phyloP scores from a whole-genome alignment of 306 rosid species.

The Lathyrus oleraceus region DNA sequence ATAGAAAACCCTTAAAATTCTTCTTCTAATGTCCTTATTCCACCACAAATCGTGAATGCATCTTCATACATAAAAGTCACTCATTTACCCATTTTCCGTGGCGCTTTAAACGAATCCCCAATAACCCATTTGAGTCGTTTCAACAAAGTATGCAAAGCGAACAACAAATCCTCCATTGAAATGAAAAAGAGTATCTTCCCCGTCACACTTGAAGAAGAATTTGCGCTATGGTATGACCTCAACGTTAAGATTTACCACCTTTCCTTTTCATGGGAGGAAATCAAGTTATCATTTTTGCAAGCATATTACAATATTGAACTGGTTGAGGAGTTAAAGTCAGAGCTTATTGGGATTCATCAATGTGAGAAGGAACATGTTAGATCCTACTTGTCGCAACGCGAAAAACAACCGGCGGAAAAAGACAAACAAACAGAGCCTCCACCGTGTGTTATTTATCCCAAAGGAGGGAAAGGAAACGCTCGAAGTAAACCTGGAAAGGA shows the following conservation, averaged over 20 bases:
- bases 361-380: slow-evolving; percentile 51
- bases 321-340: slow-evolving; percentile 43
- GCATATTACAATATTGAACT: slow-evolving; percentile 34
- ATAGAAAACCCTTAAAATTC: slow-evolving; percentile 26
- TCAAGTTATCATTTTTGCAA: slow-evolving; percentile 53
- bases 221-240: slow-evolving; percentile 68
- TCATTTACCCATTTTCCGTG: slow-evolving; percentile 57
- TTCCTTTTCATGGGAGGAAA: slow-evolving; percentile 59
- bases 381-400: slow-evolving; percentile 57
- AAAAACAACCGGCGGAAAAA: too few species aligned
- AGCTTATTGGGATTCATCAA: slow-evolving; percentile 53
- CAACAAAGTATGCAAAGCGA: slow-evolving; percentile 71
- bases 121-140: too few species aligned
- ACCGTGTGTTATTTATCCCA: too few species aligned
- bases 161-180: slow-evolving; percentile 49
- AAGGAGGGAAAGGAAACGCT: too few species aligned
- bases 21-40: slow-evolving; percentile 9
- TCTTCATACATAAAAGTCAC: slow-evolving; percentile 53
- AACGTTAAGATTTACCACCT: slow-evolving; percentile 63
- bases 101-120: slow-evolving; percentile 52
- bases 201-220: slow-evolving; percentile 62
- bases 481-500: too few species aligned
- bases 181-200: slow-evolving; percentile 59
- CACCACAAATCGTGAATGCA: neutral
- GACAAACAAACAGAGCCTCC: too few species aligned